These are phyloP conservation scores for Xylaria grammica DNA, from an alignment of 495 filamentous ascomycete genomes.

Conservation along the genomic window DNA sequence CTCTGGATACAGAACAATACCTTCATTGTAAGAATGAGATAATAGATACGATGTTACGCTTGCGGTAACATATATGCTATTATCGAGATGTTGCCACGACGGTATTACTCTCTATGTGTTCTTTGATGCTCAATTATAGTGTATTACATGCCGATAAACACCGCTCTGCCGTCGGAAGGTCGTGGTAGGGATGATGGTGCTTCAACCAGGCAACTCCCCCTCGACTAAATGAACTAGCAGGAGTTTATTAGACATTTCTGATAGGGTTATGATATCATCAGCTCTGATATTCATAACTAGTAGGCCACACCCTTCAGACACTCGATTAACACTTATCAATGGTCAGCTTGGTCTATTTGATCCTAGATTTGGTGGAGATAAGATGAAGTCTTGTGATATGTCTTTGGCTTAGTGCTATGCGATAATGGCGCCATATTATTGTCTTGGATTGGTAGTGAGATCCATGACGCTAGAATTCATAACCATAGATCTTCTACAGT, in stretches of 20 bases:
- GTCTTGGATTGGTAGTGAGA: not conserved
- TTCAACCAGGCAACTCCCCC: not conserved
- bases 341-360: not conserved
- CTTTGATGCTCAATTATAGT: not conserved
- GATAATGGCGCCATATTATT: no score
- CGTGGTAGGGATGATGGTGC: not conserved
- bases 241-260: not conserved
- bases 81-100: not conserved
- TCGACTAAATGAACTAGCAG: not conserved
- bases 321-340: not conserved
- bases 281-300: not conserved
- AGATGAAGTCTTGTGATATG: not conserved
- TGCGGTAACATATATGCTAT: not conserved
- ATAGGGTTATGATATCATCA: constrained; percentile 15
- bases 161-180: not conserved
- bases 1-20: no score
- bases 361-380: not conserved
- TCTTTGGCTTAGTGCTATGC: not conserved
- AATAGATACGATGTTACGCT: no score
- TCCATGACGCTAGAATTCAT: constrained; percentile 9
- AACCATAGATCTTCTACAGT: not conserved
- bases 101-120: not conserved
- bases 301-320: not conserved
- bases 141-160: no score
- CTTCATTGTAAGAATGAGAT: no score